phyloP scores from a whole-genome alignment of 2,329 filamentous ascomycete species.

The Decorospora gaudefroyi region DNA sequence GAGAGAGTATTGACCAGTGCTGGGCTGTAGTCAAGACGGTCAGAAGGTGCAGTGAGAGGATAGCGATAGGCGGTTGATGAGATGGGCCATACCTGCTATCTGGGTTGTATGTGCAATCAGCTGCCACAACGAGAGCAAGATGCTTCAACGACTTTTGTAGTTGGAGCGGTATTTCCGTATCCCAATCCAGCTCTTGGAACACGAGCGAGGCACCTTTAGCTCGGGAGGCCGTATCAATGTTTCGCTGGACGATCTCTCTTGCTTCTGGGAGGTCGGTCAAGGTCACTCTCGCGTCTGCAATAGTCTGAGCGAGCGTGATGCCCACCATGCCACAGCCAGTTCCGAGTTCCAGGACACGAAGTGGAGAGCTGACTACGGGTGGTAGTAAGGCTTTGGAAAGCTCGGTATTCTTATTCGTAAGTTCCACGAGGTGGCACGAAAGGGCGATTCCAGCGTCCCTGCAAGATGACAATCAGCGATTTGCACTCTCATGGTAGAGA shows the following conservation, averaged over 20 bases:
- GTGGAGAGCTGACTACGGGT: constrained; percentile 9
- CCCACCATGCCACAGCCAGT: constrained; percentile 70
- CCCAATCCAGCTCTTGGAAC: constrained; percentile 67
- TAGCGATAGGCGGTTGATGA: not conserved
- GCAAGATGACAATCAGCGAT: constrained; percentile 3
- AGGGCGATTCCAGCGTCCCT: constrained; percentile 65
- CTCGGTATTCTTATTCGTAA: constrained; percentile 34
- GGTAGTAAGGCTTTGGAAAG: constrained; percentile 8
- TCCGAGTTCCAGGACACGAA: constrained; percentile 65
- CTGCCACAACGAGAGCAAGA: constrained; percentile 66
- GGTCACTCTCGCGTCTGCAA: constrained; percentile 58
- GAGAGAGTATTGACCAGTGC: constrained; percentile 63
- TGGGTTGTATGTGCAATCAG: constrained; percentile 75
- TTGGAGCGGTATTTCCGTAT: constrained; percentile 53
- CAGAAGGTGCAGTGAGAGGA: not conserved
- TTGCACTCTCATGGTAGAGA: not conserved
- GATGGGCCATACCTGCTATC: constrained; percentile 55
- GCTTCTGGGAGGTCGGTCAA: constrained; percentile 71
- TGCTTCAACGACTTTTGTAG: constrained; percentile 3
- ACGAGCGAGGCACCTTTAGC: constrained; percentile 51
- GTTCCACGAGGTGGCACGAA: constrained; percentile 57
- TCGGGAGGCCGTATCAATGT: constrained; percentile 55
- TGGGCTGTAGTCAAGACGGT: constrained; percentile 50
- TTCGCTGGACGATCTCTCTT: constrained; percentile 62
- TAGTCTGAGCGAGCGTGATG: constrained; percentile 62